Evolutionary conservation across 2,329 filamentous ascomycete genomes (phyloP).

Genomic region (Sordariomycetes sp.): DNA sequence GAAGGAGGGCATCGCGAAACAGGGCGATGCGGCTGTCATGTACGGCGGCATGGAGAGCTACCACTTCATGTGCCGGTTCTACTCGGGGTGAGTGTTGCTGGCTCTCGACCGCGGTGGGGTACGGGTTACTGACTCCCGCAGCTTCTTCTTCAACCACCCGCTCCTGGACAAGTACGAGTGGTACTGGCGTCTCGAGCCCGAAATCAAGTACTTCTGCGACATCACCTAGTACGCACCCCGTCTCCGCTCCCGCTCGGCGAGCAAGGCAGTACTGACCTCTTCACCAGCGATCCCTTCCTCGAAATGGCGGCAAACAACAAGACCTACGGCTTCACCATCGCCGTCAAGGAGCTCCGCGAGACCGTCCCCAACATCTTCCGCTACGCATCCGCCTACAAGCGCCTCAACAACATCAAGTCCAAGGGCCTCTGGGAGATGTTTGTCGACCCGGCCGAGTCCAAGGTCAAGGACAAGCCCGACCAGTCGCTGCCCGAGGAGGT

Average conservation of each 20-base stretch:
- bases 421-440: conserved; percentile 99
- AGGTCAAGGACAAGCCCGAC: conserved; percentile 48
- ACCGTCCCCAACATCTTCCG: conserved; percentile 98
- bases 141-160: conserved; percentile 95
- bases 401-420: conserved; percentile 77
- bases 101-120: background rate
- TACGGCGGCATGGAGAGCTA: conserved; percentile 98
- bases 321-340: conserved; percentile 97
- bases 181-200: conserved; percentile 98
- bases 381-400: conserved; percentile 96
- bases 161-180: conserved; percentile 94
- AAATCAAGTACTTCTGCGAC: conserved; percentile 99
- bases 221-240: conserved; percentile 79
- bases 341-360: conserved; percentile 93
- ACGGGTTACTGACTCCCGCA: conserved; percentile 11
- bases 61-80: conserved; percentile 98
- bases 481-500: conserved; percentile 61
- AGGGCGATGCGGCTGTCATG: conserved; percentile 96
- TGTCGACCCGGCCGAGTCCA: conserved; percentile 57
- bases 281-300: conserved; percentile 75
- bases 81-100: conserved; percentile 62
- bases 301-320: conserved; percentile 93
- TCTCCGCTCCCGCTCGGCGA: background rate
- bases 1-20: conserved; percentile 90
- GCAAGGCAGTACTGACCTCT: background rate